A percentile compares a stretch with the other conserved stretches of the same genome.
These are phyloP conservation scores for Phytophthora nicotianae DNA, from an alignment of 352 stramenopile genomes.

Conservation along the genomic window DNA sequence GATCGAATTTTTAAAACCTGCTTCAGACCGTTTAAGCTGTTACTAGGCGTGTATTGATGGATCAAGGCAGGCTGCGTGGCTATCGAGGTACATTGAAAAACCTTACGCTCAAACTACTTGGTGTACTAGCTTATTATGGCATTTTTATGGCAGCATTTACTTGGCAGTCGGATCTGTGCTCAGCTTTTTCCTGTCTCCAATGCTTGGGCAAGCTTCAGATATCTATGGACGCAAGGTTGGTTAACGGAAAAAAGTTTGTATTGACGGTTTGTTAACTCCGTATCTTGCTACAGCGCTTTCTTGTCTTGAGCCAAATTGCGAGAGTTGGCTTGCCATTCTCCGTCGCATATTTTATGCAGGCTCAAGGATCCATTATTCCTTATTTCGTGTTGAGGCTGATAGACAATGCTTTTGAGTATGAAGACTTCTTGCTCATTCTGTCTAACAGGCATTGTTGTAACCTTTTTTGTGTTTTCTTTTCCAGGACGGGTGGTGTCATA, in stretches of 20 bases:
- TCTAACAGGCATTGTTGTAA: too few species aligned
- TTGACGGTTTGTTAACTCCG: background rate
- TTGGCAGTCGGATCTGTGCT: constrained; percentile 53
- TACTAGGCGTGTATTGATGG: constrained; percentile 56
- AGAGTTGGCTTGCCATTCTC: constrained; percentile 60
- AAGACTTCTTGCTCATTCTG: too few species aligned
- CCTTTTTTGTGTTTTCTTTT: background rate
- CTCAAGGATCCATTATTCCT: constrained; percentile 50
- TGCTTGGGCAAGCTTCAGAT: constrained; percentile 69
- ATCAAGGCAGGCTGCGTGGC: constrained; percentile 67
- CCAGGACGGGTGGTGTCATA: constrained; percentile 58
- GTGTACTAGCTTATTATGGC: background rate
- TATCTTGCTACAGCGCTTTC: constrained; percentile 31
- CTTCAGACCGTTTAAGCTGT: background rate
- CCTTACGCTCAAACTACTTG: background rate
- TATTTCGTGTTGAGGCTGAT: constrained; percentile 64
- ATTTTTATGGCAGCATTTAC: constrained; percentile 30
- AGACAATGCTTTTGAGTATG: constrained; percentile 58
- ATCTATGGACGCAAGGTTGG: constrained; percentile 68
- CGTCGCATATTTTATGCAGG: constrained; percentile 66
- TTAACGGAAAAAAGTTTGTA: background rate
- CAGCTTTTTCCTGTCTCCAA: constrained; percentile 63
- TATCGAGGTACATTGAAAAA: constrained; percentile 74
- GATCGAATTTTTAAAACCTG: background rate
- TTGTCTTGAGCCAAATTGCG: constrained; percentile 58